Evolutionary conservation across 2,329 filamentous ascomycete species (phyloP), one percentile per base, ranked within the genome.

Genomic region (Penicillium sp.): DNA sequence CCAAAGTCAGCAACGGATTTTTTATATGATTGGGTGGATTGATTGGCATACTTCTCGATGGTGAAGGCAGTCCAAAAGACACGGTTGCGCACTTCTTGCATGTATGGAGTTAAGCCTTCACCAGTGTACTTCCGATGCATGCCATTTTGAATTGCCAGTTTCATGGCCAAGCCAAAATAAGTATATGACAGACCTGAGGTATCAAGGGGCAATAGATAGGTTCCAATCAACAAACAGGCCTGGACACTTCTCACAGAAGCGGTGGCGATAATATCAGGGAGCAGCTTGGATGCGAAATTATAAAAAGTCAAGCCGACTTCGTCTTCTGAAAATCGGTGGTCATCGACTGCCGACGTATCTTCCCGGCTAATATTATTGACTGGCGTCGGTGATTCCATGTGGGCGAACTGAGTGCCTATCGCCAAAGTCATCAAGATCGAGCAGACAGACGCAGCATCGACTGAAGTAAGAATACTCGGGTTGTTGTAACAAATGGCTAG

Each of bases 61-160:
- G 79, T 81, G 61, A 83, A 83, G 0, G 76, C 75, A 3, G 80
- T 82, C 81, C 81, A 83, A 72, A 81, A 83, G 8, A 83, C 78
- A 2, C 81, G 74, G 62, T 82, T 83, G 18, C 81, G 73, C 3
- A 76, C 78, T 69, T 83, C 81, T 14, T 79, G 71, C 59, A 80
- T 76, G 28, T 73, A 72, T 11, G 76, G 68, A 28, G 79, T 77
- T 11, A 82, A 70, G 0, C 73, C 77, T 50, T 77, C 74, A 1
- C 77, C 78, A 1, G 75, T 69, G 57, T 78, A 80, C 54, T 73
- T 78, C 49, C 82, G 73, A 61, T 84, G 82, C 81, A 84, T 83
- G 9, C 82, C 82, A 62, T 84, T 84, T 59, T 83, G 81, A 14
- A 84, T 82, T 1, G 81, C 82, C 57, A 84, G 70, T 58, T 82